These are phyloP conservation scores for Austropuccinia psidii DNA, from an alignment of 1,284 basidiomycete species.

Conservation along the genomic window DNA sequence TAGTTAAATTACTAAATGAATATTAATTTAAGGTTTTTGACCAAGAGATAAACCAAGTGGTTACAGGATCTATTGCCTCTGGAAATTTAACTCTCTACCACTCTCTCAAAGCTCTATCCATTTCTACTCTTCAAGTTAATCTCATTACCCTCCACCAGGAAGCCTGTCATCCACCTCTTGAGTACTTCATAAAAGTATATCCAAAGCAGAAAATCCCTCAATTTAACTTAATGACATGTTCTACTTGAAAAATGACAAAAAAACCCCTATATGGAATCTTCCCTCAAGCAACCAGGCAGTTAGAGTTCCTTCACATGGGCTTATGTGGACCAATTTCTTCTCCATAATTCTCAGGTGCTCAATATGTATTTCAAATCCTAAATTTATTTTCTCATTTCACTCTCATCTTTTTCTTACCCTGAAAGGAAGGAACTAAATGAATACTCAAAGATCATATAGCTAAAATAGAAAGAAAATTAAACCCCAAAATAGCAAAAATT, in stretches of 20 bases:
- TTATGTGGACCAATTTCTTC: no score
- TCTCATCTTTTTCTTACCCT: no score
- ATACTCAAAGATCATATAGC: background rate
- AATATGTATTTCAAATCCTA: background rate
- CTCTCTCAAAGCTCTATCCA: background rate
- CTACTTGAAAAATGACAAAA: background rate
- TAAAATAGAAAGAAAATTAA: constrained; percentile 40
- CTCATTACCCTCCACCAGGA: background rate
- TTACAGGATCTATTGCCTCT: background rate
- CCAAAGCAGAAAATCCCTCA: no score
- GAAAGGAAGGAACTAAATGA: background rate
- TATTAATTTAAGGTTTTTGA: background rate
- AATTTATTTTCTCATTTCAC: no score
- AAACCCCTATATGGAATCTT: background rate
- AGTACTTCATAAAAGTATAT: background rate
- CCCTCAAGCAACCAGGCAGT: no score
- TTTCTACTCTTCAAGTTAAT: background rate
- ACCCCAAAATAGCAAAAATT: constrained; percentile 44
- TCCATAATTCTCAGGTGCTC: background rate
- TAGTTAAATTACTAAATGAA: background rate
- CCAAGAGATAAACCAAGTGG: background rate
- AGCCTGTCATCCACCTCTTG: background rate
- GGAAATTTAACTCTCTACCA: background rate
- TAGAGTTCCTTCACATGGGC: no score
- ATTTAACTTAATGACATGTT: background rate